Evolutionary conservation across 1,284 basidiomycete genomes (phyloP).

Genomic region (Heterobasidion irregulare): DNA sequence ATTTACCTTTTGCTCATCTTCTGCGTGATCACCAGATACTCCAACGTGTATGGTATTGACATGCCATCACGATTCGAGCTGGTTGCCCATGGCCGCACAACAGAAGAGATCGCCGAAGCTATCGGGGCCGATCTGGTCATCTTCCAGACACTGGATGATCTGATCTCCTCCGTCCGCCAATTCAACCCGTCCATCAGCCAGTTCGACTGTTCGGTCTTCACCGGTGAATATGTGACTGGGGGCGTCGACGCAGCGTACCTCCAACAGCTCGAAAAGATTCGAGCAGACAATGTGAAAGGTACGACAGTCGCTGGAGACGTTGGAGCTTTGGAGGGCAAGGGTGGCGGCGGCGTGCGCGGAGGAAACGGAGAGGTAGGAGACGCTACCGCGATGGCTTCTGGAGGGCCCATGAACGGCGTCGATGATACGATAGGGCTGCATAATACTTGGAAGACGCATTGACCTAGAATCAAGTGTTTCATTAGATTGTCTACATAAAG

Average conservation of each 20-base stretch:
- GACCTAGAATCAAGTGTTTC: not conserved
- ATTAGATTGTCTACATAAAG: not conserved
- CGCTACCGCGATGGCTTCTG: slow-evolving; percentile 7
- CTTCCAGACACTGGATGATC: slow-evolving; percentile 92
- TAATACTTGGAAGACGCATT: slow-evolving; percentile 47
- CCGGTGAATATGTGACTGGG: slow-evolving; percentile 94
- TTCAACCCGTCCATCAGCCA: slow-evolving; percentile 75
- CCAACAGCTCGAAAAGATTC: slow-evolving; percentile 63
- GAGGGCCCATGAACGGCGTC: slow-evolving; percentile 41
- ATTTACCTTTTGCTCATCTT: not conserved
- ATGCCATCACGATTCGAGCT: slow-evolving; percentile 96
- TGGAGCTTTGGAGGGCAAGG: slow-evolving; percentile 29
- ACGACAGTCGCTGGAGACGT: slow-evolving; percentile 4
- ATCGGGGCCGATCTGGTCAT: slow-evolving; percentile 98
- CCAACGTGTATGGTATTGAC: slow-evolving; percentile 99
- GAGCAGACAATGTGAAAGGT: slow-evolving; percentile 80
- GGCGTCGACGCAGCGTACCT: slow-evolving; percentile 90
- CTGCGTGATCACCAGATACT: slow-evolving; percentile 43
- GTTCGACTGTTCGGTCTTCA: slow-evolving; percentile 98
- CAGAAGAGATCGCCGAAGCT: slow-evolving; percentile 68
- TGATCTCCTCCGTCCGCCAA: slow-evolving; percentile 81
- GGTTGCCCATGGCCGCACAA: slow-evolving; percentile 81
- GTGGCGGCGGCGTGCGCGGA: slow-evolving; percentile 18
- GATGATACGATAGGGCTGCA: slow-evolving; percentile 75
- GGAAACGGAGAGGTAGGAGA: slow-evolving; percentile 13